These are phyloP conservation scores for Monosporascus sp. DNA, from an alignment of 2,329 filamentous ascomycete species.

Conservation along the genomic window DNA sequence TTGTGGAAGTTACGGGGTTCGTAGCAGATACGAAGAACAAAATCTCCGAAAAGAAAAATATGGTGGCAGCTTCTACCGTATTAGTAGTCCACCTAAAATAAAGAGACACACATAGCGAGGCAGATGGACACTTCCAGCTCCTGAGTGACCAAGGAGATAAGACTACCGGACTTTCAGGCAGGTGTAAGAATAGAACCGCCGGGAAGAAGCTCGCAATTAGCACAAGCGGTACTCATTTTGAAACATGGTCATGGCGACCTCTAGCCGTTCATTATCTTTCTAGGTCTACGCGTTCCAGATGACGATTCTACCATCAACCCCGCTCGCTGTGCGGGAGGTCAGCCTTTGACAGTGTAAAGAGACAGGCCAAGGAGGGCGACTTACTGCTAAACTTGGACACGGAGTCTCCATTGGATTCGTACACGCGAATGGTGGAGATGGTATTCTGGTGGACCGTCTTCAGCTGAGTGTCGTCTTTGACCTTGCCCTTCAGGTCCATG, in stretches of 20 bases:
- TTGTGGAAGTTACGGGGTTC: conserved; percentile 10
- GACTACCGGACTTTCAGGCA: conserved; percentile 3
- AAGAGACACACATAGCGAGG: neutral
- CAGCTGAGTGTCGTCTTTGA: conserved; percentile 85
- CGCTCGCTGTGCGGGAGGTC: conserved; percentile 54
- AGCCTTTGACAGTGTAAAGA: conserved; percentile 12
- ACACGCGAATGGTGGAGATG: conserved; percentile 76
- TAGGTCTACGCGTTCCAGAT: conserved; percentile 61
- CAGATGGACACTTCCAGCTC: conserved; percentile 5
- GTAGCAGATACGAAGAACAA: conserved; percentile 4
- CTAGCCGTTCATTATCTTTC: conserved; percentile 9
- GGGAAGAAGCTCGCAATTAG: conserved; percentile 3
- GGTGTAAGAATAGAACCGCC: conserved; percentile 6
- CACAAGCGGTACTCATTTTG: conserved; percentile 1
- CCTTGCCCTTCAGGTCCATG: conserved; percentile 96
- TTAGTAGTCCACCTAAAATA: conserved; percentile 4
- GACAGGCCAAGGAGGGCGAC: conserved; percentile 23
- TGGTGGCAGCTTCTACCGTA: neutral
- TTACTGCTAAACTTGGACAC: conserved; percentile 84
- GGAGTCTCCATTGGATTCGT: conserved; percentile 56
- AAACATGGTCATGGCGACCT: neutral
- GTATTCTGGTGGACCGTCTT: conserved; percentile 97
- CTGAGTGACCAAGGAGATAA: conserved; percentile 1
- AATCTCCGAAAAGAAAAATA: neutral
- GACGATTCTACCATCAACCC: conserved; percentile 76